phyloP scores from a whole-genome alignment of 2,329 filamentous ascomycete species.

The Fragosphaeria purpurea region DNA sequence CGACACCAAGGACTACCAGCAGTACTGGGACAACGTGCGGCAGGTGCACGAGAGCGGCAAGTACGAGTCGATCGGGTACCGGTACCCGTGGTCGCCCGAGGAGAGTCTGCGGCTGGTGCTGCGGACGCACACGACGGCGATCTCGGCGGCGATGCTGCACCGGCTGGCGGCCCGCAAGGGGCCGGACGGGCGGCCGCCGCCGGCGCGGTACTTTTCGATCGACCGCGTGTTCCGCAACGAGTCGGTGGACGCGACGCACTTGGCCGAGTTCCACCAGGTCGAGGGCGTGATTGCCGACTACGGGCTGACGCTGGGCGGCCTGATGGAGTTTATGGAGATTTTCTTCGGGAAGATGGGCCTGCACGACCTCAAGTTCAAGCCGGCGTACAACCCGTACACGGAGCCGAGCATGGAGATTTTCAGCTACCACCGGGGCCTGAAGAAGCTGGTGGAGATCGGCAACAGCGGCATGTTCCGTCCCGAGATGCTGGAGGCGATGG shows the following conservation, averaged over 20 bases:
- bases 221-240: conserved; percentile 98
- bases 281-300: conserved; percentile 98
- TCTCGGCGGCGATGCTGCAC: conserved; percentile 83
- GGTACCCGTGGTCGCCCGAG: conserved; percentile 84
- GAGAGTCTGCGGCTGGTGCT: conserved; percentile 83
- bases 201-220: conserved; percentile 95
- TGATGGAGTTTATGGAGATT: conserved; percentile 54
- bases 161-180: conserved; percentile 70
- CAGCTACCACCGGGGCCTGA: conserved; percentile 79
- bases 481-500: conserved; percentile 95
- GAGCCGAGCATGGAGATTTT: conserved; percentile 99
- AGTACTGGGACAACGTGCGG: conserved; percentile 82
- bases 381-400: conserved; percentile 86
- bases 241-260: conserved; percentile 89
- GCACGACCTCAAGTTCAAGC: conserved; percentile 78
- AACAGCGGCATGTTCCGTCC: conserved; percentile 98
- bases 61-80: conserved; percentile 91
- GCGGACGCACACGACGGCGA: conserved; percentile 90
- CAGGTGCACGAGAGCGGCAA: conserved; percentile 85
- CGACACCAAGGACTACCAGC: conserved; percentile 56
- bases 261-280: conserved; percentile 97
- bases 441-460: conserved; percentile 92
- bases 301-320: conserved; percentile 77
- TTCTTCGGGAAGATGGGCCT: conserved; percentile 96
- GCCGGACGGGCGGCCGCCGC: conserved; percentile 53